Evolutionary conservation across 352 stramenopile species (phyloP).

Genomic region (Ophiocytium majus): DNA sequence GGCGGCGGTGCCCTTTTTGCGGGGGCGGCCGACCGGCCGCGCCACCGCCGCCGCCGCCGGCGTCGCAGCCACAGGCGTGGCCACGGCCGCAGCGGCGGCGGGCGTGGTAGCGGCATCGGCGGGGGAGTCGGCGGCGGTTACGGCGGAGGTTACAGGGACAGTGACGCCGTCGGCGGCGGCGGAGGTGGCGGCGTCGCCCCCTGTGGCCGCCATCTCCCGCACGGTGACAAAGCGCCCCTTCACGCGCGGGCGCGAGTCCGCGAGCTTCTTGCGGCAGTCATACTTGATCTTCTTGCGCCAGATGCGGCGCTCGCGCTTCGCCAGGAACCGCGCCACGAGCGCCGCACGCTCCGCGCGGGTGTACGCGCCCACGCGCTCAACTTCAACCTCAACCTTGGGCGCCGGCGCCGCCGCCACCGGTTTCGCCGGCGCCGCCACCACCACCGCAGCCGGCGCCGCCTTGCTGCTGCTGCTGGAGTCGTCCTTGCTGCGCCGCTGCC

Average conservation of each 20-base stretch:
- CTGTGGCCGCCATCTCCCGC: slow-evolving; percentile 46
- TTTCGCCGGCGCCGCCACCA: not conserved
- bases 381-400: not conserved
- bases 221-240: slow-evolving; percentile 60
- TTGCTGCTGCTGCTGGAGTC: not conserved
- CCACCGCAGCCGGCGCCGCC: not conserved
- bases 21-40: not conserved
- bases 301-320: slow-evolving; percentile 91
- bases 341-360: slow-evolving; percentile 82
- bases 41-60: slow-evolving; percentile 1
- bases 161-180: slow-evolving; percentile 17
- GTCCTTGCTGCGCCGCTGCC: not conserved
- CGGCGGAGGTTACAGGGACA: slow-evolving; percentile 5
- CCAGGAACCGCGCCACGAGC: slow-evolving; percentile 92
- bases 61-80: not conserved
- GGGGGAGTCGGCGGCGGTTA: slow-evolving; percentile 1
- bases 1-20: not conserved
- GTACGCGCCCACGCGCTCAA: slow-evolving; percentile 71
- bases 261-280: slow-evolving; percentile 95
- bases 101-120: not conserved
- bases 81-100: no score
- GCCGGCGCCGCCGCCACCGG: not conserved
- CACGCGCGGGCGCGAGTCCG: slow-evolving; percentile 84
- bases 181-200: slow-evolving; percentile 24
- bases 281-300: slow-evolving; percentile 99